Conservation (phyloP, 2,329 filamentous ascomycete genomes). For the Emergomyces pasteurianus region DNA sequence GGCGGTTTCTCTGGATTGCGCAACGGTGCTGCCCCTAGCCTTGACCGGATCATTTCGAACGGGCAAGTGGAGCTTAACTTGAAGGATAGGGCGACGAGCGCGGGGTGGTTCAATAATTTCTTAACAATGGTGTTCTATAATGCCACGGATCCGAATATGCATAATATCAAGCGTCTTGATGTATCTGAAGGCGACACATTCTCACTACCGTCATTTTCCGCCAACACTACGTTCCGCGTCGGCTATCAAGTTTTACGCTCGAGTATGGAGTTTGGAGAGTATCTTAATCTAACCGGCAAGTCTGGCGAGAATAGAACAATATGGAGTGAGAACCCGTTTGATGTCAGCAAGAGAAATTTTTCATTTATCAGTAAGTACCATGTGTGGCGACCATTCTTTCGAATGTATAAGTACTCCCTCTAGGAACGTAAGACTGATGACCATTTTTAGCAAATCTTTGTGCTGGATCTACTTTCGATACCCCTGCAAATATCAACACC, state of each 20-base stretch:
- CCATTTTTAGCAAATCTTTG: not conserved
- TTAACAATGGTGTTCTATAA: slow-evolving; percentile 31
- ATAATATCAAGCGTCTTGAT: slow-evolving; percentile 4
- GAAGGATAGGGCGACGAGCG: slow-evolving; percentile 29
- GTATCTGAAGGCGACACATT: not conserved
- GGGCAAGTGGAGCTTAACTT: slow-evolving; percentile 26
- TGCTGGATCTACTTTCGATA: slow-evolving; percentile 16
- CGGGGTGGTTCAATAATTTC: slow-evolving; percentile 33
- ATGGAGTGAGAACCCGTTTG: slow-evolving; percentile 2
- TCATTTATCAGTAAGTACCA: slow-evolving; percentile 1
- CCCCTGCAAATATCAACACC: slow-evolving; percentile 32
- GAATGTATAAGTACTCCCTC: not conserved
- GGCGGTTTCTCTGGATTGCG: slow-evolving; percentile 28
- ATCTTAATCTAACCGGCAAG: slow-evolving; percentile 2
- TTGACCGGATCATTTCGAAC: not conserved
- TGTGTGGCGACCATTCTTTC: not conserved
- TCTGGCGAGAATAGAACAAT: not conserved
- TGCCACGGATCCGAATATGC: slow-evolving; percentile 19
- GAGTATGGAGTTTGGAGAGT: slow-evolving; percentile 4
- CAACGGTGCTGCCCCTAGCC: not conserved
- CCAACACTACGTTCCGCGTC: slow-evolving; percentile 4
- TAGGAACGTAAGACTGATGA: not conserved
- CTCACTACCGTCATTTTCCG: not conserved
- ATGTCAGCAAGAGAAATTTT: slow-evolving; percentile 2
- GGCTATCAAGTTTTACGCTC: not conserved